Conservation (phyloP, 2,329 filamentous ascomycete genomes). For the Penicillium sp. region DNA sequence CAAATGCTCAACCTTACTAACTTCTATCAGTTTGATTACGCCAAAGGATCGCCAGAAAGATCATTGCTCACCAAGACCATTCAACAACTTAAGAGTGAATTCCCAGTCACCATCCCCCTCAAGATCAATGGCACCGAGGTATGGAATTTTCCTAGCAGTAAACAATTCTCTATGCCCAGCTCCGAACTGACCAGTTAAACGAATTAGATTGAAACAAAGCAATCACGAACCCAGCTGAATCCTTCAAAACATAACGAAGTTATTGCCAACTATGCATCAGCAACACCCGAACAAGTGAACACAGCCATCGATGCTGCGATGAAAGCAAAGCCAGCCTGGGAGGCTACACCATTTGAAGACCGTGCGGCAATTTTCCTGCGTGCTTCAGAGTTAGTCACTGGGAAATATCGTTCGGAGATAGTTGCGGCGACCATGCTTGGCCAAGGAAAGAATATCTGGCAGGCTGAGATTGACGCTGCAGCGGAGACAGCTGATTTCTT, state of each 20-base stretch:
- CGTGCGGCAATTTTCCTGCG: conserved; percentile 90
- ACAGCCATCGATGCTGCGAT: conserved; percentile 22
- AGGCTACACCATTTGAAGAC: conserved; percentile 81
- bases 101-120: conserved; percentile 22
- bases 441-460: conserved; percentile 96
- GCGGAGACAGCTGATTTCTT: conserved; percentile 90
- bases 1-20: neutral
- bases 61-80: conserved; percentile 20
- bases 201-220: conserved; percentile 19
- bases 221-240: conserved; percentile 22
- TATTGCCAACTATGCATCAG: conserved; percentile 27
- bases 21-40: conserved; percentile 16
- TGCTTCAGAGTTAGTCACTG: conserved; percentile 82
- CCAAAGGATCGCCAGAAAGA: conserved; percentile 23
- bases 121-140: conserved; percentile 23
- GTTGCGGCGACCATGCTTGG: conserved; percentile 94
- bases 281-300: conserved; percentile 20
- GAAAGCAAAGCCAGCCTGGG: conserved; percentile 61
- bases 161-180: no score
- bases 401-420: conserved; percentile 90
- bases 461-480: conserved; percentile 91
- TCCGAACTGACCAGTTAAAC: neutral
- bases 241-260: conserved; percentile 27
- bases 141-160: neutral
- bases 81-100: conserved; percentile 19